These are phyloP conservation scores for Neocucurbitaria cava DNA, from an alignment of 2,329 filamentous ascomycete species.

Conservation along the genomic window DNA sequence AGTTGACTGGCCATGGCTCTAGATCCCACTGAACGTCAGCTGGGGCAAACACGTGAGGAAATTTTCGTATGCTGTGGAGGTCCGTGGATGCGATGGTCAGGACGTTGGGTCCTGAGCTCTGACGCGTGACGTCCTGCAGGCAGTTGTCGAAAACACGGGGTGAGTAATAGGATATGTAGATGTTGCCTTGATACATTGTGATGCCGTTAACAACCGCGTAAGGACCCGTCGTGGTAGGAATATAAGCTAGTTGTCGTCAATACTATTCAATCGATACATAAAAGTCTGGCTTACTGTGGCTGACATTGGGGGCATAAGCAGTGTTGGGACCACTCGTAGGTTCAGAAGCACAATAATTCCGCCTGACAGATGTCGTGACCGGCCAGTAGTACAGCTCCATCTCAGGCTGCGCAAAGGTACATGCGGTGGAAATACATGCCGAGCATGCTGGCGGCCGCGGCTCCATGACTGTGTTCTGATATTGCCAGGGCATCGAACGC, in stretches of 20 bases:
- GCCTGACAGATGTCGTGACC: constrained; percentile 13
- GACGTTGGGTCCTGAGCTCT: constrained; percentile 9
- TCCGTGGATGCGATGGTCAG: constrained; percentile 22
- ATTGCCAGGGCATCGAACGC: not conserved
- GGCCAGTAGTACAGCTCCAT: constrained; percentile 26
- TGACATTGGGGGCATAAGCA: constrained; percentile 8
- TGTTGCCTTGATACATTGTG: constrained; percentile 25
- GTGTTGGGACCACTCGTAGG: constrained; percentile 10
- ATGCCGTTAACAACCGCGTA: constrained; percentile 21
- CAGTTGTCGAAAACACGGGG: constrained; percentile 22
- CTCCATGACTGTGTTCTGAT: not conserved
- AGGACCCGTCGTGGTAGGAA: constrained; percentile 19
- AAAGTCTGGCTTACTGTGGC: constrained; percentile 3
- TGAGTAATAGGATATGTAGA: constrained; percentile 20
- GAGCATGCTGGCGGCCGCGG: constrained; percentile 14
- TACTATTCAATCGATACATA: not conserved
- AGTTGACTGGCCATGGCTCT: constrained; percentile 16
- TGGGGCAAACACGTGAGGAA: constrained; percentile 12
- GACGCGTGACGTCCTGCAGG: constrained; percentile 2
- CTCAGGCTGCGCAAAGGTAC: constrained; percentile 13
- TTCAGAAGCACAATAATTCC: constrained; percentile 19
- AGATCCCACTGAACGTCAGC: constrained; percentile 7
- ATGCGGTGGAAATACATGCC: constrained; percentile 19
- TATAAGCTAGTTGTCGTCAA: constrained; percentile 9
- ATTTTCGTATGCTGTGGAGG: constrained; percentile 19